Percentiles rank a stretch among this genome's conserved stretches.
Evolutionary conservation across 208 protist genomes (phyloP).

Genomic region (Crithidia brevicula): DNA sequence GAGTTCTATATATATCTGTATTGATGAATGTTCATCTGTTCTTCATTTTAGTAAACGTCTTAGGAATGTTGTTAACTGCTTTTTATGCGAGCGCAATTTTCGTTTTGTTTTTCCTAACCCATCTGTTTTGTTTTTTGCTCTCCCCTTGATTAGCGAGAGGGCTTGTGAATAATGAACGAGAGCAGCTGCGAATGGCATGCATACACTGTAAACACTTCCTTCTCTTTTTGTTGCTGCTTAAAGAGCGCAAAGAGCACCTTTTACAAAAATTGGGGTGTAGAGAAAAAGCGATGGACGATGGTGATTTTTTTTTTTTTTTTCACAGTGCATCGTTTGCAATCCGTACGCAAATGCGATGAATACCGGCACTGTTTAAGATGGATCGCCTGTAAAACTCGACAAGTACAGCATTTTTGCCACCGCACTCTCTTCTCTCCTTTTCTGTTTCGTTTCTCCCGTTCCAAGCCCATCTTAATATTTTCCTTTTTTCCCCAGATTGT

Average conservation of each 20-base stretch:
- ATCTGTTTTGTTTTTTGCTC: too few relatives aligned
- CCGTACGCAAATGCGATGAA: too few relatives aligned
- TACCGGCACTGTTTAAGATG: neutral
- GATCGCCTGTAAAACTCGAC: neutral
- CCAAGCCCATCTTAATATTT: neutral
- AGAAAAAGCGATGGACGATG: too few relatives aligned
- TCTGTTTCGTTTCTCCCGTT: neutral
- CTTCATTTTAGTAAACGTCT: neutral
- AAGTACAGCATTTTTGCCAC: neutral
- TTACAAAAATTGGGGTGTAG: too few relatives aligned
- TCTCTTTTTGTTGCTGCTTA: neutral
- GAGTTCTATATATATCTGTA: neutral
- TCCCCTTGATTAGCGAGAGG: neutral
- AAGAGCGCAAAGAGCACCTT: neutral
- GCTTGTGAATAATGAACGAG: neutral
- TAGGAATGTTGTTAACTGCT: neutral
- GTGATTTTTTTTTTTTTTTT: too few relatives aligned
- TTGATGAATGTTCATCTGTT: neutral
- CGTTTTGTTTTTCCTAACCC: neutral
- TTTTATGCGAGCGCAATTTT: neutral
- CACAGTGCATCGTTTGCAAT: too few relatives aligned
- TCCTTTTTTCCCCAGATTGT: constrained; percentile 8
- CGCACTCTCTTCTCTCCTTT: neutral
- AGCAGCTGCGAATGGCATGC: neutral
- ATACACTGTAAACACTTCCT: neutral